Base-by-base conservation (phyloP, 177 flowering plant genomes). In the Vitis hybrid region DNA sequence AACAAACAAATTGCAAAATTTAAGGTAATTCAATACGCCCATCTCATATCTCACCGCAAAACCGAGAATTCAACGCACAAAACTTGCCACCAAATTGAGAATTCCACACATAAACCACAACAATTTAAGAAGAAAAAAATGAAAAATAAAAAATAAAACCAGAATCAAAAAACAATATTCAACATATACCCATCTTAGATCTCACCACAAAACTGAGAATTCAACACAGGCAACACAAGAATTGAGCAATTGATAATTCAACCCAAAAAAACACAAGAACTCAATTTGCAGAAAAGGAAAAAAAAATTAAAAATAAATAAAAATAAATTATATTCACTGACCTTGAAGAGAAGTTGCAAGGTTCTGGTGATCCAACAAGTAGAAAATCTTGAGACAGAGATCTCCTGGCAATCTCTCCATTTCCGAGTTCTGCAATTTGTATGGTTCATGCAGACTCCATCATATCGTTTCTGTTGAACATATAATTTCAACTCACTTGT, bases 291-390 rank as follows among this genome's bases (percentile, higher is more conserved):
- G 6, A 53, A 46, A 50, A 11, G 27, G 27, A 11, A 12, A 18
- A 0, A 18, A 24, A 24, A 24, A 24, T 1, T 24, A 0, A 24
- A 24, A 18, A 62, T 56, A 55, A 9, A 3, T 9, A 11, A 60
- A 41, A 3, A 62, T 46, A 3, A 4, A 13, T 20, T 49, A 14
- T 32, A 27, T 13, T 17, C 3, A 58, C 78, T 64, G 32, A 91
- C 93, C 96, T 79, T 81, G 85, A 70, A 79, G 87, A 57, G 92
- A 86, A 58, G 81, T 58, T 46, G 92, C 91, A 13, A 89, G 90
- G 65, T 80, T 83, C 69, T 82, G 88, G 62, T 85, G 83, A 79
- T 91, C 92, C 79, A 89, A 76, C 48, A 78, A 78, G 68, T 79
- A 69, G 81, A 91, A 86, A 66, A 89, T 87, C 77, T 86, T 88